Base-by-base conservation (phyloP, 306 rosid genomes). In the Styphnolobium japonicum region DNA sequence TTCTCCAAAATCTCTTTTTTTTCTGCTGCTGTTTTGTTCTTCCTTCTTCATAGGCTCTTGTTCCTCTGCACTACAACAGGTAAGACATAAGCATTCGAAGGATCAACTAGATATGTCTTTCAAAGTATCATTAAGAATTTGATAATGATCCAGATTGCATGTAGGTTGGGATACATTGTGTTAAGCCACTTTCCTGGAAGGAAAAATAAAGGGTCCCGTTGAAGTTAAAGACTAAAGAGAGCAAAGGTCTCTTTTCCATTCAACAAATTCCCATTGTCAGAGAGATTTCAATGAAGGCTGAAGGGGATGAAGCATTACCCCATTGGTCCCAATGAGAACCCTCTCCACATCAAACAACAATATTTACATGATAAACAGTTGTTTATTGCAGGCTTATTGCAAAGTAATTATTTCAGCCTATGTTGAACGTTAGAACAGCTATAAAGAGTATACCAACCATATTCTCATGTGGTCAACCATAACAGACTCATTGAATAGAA, bases 51-150 rank as follows among this genome's bases (percentile, higher is more conserved):
- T n/a, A n/a, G n/a, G n/a, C n/a, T n/a, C n/a, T n/a, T n/a, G n/a
- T n/a, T n/a, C n/a, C n/a, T n/a, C n/a, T n/a, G n/a, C n/a, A n/a
- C n/a, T n/a, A n/a, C n/a, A n/a, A n/a, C n/a, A n/a, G n/a, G n/a
- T n/a, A 33, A 68, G 48, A 31, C 34, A 42, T 21, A 39, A 40
- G 34, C 62, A 11, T 60, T 14, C 60, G 48, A 64, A 36, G 3
- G 25, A 76, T 64, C 76, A 45, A 80, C 68, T 80, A 75, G 53
- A 7, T 69, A 2, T 68, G 81, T 36, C 49, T 80, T 76, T 61
- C 14, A 58, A 33, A 29, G 34, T 14, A 16, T 68, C 42, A 0
- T 43, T 15, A 27, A 66, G 23, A 19, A 53, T 40, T 46, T 58
- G 36, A 69, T 29, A 39, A 51, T 49, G 71, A 76, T 49, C 42